Conservation (phyloP, 441 rosid genomes). For the Rhodomyrtus psidioides region DNA sequence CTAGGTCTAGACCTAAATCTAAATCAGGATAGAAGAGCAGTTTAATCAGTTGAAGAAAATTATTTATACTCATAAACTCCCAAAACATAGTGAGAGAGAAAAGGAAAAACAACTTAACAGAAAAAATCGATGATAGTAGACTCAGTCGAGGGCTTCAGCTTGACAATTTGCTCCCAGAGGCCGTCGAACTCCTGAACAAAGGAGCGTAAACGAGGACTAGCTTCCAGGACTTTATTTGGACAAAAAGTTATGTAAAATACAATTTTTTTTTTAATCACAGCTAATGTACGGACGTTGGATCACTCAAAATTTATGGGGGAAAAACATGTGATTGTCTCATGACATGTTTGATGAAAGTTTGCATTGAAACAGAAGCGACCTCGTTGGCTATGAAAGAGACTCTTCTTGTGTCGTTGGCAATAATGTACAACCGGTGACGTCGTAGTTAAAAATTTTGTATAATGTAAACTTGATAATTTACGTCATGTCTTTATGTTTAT, state of each 20-base stretch:
- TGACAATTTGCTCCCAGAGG: no score
- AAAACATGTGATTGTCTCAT: not conserved
- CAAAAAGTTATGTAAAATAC: not conserved
- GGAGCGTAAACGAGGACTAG: no score
- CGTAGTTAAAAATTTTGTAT: not conserved
- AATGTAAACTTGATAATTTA: not conserved
- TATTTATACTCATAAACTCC: no score
- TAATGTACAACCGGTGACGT: not conserved
- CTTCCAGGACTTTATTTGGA: not conserved
- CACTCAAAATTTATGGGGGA: not conserved
- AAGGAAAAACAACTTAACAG: no score
- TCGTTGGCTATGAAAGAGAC: not conserved
- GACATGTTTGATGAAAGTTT: not conserved
- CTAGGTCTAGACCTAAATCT: no score
- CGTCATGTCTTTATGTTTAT: accelerated
- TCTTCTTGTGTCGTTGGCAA: not conserved
- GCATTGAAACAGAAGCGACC: not conserved
- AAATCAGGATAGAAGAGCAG: no score
- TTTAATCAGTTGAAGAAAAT: no score
- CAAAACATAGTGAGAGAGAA: no score
- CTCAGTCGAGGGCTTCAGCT: no score
- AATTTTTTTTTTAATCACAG: not conserved
- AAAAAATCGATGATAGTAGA: no score
- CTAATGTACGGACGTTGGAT: not conserved
- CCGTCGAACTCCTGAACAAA: no score